Percentiles rank a stretch among this genome's conserved stretches.
Evolutionary conservation across 768 basidiomycete species (phyloP).

Genomic region (Agaricus sinodeliciosus): DNA sequence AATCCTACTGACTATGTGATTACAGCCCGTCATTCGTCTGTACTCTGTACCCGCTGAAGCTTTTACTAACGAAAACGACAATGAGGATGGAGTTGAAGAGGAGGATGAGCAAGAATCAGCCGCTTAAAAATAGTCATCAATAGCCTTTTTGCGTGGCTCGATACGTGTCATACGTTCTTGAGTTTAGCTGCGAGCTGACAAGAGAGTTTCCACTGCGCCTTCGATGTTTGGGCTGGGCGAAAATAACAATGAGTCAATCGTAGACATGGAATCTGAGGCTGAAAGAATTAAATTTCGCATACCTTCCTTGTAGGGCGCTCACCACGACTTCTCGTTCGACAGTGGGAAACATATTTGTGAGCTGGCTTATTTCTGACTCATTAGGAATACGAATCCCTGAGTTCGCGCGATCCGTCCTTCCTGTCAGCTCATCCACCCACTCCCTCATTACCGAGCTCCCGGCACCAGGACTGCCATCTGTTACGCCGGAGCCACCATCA

Average conservation of each 20-base stretch:
- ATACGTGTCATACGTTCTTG: not conserved
- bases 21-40: conserved; percentile 85
- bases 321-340: conserved; percentile 66
- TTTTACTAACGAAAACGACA: conserved; percentile 75
- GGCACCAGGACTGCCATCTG: conserved; percentile 23
- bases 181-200: conserved; percentile 24
- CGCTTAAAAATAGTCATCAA: conserved; percentile 1
- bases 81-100: conserved; percentile 29
- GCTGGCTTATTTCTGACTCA: conserved; percentile 68
- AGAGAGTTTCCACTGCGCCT: conserved; percentile 73
- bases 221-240: conserved; percentile 64
- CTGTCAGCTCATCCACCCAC: conserved; percentile 78
- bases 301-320: conserved; percentile 80
- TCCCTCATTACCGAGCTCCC: conserved; percentile 55
- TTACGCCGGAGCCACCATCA: conserved; percentile 15
- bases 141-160: not conserved
- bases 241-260: conserved; percentile 4
- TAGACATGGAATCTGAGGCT: not conserved
- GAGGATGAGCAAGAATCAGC: conserved; percentile 13
- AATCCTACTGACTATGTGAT: conserved; percentile 15
- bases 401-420: conserved; percentile 45
- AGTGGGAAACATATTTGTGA: conserved; percentile 82
- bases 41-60: conserved; percentile 88
- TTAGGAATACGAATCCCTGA: conserved; percentile 62
- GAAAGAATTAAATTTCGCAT: conserved; percentile 15